These are phyloP conservation scores for Otatea glauca DNA, from an alignment of 176 grass and related monocot genomes.

Conservation along the genomic window DNA sequence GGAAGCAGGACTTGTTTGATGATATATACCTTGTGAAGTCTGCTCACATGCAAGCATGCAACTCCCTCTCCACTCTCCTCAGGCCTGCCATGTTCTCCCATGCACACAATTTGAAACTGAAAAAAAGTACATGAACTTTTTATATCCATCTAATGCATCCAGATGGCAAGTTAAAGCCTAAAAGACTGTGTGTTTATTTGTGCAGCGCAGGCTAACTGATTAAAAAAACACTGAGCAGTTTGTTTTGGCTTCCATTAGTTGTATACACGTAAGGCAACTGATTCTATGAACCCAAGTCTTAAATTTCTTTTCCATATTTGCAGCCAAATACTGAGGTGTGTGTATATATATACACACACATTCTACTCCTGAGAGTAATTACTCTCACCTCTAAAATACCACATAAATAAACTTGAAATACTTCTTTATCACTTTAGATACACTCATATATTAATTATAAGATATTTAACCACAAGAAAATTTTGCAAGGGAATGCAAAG, in stretches of 20 bases:
- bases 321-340: background rate
- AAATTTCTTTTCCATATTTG: background rate
- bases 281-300: slow-evolving; percentile 42
- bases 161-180: slow-evolving; percentile 37
- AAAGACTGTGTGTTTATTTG: slow-evolving; percentile 24
- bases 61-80: slow-evolving; percentile 22
- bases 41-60: slow-evolving; percentile 39
- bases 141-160: slow-evolving; percentile 31
- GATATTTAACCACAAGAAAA: no score
- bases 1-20: slow-evolving; percentile 19
- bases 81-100: slow-evolving; percentile 47
- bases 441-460: no score
- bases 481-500: no score
- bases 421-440: no score
- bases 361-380: no score
- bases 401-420: no score
- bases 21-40: slow-evolving; percentile 37
- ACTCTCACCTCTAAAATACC: no score
- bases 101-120: slow-evolving; percentile 42
- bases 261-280: slow-evolving; percentile 47
- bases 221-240: slow-evolving; percentile 29
- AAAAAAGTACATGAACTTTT: background rate
- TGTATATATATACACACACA: no score
- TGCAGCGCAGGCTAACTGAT: slow-evolving; percentile 28
- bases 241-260: slow-evolving; percentile 47